Evolutionary conservation across 306 rosid genomes (phyloP).

Genomic region (Leucaena leucocephala): DNA sequence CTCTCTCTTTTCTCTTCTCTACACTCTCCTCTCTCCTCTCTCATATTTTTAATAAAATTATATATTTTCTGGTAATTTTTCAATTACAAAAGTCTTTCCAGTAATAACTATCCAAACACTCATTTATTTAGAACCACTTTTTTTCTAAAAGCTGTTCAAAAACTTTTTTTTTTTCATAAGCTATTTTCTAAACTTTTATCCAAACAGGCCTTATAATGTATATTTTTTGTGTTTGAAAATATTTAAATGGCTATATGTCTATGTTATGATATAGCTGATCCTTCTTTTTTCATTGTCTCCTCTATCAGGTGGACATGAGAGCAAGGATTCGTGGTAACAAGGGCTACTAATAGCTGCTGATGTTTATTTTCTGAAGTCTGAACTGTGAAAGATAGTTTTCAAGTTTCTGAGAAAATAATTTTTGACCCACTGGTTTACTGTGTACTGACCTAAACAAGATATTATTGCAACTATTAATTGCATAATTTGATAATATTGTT

Average conservation of each 20-base stretch:
- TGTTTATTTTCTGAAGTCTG: conserved; percentile 13
- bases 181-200: too few relatives aligned
- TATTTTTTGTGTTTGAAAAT: not conserved
- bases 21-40: too few relatives aligned
- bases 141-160: too few relatives aligned
- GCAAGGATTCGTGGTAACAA: conserved; percentile 68
- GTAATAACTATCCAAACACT: too few relatives aligned
- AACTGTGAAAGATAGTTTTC: not conserved
- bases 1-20: too few relatives aligned
- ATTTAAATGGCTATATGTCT: not conserved
- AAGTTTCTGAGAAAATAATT: not conserved
- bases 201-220: too few relatives aligned
- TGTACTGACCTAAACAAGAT: not conserved
- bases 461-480: not conserved
- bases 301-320: conserved; percentile 45
- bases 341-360: conserved; percentile 42
- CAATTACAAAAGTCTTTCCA: too few relatives aligned
- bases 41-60: too few relatives aligned
- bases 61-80: too few relatives aligned
- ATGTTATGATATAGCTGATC: not conserved
- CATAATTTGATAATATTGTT: not conserved
- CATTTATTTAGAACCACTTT: too few relatives aligned
- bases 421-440: not conserved
- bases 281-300: not conserved
- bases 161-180: too few relatives aligned